A percentile compares a stretch with the other conserved stretches of the same genome.
These are phyloP conservation scores for Syzygium oleosum DNA, from an alignment of 345 rosid species.

Conservation along the genomic window DNA sequence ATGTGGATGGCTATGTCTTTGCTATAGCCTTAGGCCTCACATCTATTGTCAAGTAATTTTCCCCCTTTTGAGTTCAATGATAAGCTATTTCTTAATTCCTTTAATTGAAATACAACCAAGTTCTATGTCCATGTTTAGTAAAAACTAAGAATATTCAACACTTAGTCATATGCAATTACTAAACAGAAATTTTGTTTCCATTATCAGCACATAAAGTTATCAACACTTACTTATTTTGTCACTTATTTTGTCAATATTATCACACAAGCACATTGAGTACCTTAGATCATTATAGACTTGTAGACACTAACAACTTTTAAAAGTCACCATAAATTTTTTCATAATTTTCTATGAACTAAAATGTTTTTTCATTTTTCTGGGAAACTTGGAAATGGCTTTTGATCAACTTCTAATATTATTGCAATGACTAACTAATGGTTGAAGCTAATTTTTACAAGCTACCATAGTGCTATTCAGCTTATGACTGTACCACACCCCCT, in stretches of 20 bases:
- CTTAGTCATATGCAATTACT: background rate
- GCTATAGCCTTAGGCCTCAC: conserved; percentile 65
- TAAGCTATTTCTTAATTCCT: background rate
- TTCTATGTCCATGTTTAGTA: background rate
- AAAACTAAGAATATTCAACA: background rate
- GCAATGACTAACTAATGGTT: background rate
- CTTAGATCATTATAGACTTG: background rate
- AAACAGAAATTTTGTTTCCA: background rate
- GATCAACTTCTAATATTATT: background rate
- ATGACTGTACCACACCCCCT: background rate
- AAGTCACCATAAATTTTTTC: background rate
- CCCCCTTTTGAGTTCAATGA: background rate
- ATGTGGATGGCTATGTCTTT: conserved; percentile 49
- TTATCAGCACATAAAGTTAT: background rate
- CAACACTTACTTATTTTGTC: background rate
- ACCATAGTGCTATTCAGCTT: background rate
- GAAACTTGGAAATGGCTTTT: background rate
- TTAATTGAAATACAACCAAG: background rate
- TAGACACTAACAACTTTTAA: background rate
- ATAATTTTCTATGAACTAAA: background rate
- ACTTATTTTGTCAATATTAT: background rate
- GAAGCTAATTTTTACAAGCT: background rate
- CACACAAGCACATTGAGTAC: background rate
- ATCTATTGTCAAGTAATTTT: conserved; percentile 63
- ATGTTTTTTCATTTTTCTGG: background rate